These are phyloP conservation scores for Chondrostereum purpureum DNA, from an alignment of 1,284 basidiomycete genomes.

Conservation along the genomic window DNA sequence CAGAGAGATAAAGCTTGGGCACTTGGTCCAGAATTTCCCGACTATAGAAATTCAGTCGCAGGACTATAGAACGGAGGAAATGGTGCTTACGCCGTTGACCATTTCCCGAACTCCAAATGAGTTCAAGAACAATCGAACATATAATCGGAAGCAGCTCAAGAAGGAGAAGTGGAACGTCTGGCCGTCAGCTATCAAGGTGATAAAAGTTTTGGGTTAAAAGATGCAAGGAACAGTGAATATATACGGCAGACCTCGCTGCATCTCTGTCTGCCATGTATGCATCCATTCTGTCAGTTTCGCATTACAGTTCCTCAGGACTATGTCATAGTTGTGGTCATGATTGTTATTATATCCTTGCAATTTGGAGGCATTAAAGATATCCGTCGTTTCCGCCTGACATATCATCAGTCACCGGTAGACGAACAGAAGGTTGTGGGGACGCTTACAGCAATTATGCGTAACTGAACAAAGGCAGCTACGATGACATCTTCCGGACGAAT, in stretches of 20 bases:
- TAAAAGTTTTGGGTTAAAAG: background rate
- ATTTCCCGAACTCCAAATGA: constrained; percentile 69
- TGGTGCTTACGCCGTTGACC: constrained; percentile 42
- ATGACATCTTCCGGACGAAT: constrained; percentile 74
- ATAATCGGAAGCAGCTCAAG: constrained; percentile 65
- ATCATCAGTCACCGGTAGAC: constrained; percentile 11
- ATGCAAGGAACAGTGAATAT: background rate
- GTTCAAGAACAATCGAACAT: constrained; percentile 74
- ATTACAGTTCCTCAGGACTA: constrained; percentile 65
- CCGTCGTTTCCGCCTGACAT: constrained; percentile 64
- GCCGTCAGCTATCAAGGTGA: constrained; percentile 8
- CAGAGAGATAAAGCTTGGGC: constrained; percentile 65
- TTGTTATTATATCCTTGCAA: constrained; percentile 32
- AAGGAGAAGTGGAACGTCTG: constrained; percentile 22
- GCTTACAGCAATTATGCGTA: constrained; percentile 69
- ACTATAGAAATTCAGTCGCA: constrained; percentile 19
- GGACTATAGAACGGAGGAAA: constrained; percentile 3
- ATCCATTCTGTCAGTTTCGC: constrained; percentile 63
- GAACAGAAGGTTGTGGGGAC: constrained; percentile 5
- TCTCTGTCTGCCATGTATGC: constrained; percentile 60
- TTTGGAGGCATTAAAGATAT: constrained; percentile 57
- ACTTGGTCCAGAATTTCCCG: constrained; percentile 48
- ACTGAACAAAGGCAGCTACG: constrained; percentile 64
- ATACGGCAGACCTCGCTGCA: constrained; percentile 50
- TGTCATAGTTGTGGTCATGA: constrained; percentile 63